Conservation (phyloP, 148 eudicot genomes). For the Dysphania ambrosioides region DNA sequence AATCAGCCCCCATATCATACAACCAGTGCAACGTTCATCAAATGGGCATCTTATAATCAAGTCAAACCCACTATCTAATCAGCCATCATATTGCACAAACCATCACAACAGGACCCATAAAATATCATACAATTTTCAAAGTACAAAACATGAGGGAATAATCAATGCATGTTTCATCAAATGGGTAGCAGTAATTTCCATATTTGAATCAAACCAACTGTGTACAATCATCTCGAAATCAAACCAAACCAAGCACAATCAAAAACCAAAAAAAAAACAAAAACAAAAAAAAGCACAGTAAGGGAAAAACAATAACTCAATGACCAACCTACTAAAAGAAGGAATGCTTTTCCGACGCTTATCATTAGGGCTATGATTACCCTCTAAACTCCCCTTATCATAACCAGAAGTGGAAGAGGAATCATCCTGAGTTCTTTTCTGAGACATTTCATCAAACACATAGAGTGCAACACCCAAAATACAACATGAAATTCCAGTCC, state of each 20-base stretch:
- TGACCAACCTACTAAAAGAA: slow-evolving; percentile 40
- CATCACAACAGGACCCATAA: neutral
- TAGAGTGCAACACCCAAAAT: slow-evolving; percentile 11
- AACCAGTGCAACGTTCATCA: neutral
- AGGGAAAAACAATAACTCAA: neutral
- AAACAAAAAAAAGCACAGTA: neutral
- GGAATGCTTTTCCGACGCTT: slow-evolving; percentile 40
- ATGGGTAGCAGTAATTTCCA: slow-evolving; percentile 8
- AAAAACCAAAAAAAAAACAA: neutral
- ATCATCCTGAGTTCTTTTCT: slow-evolving; percentile 56
- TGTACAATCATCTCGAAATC: slow-evolving; percentile 8
- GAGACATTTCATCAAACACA: slow-evolving; percentile 47
- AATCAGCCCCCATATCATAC: neutral
- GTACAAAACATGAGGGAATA: neutral
- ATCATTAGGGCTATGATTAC: slow-evolving; percentile 36
- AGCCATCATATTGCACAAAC: neutral
- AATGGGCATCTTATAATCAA: too few species aligned
- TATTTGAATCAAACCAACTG: slow-evolving; percentile 19
- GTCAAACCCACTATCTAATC: slow-evolving; percentile 3
- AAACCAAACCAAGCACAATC: slow-evolving; percentile 16
- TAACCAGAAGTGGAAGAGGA: slow-evolving; percentile 22
- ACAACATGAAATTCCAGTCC: neutral
- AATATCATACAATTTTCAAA: neutral
- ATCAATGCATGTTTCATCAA: neutral
- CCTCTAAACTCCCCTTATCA: slow-evolving; percentile 18